These are phyloP conservation scores for Chalciporus chontae DNA, from an alignment of 768 basidiomycete species.

Conservation along the genomic window DNA sequence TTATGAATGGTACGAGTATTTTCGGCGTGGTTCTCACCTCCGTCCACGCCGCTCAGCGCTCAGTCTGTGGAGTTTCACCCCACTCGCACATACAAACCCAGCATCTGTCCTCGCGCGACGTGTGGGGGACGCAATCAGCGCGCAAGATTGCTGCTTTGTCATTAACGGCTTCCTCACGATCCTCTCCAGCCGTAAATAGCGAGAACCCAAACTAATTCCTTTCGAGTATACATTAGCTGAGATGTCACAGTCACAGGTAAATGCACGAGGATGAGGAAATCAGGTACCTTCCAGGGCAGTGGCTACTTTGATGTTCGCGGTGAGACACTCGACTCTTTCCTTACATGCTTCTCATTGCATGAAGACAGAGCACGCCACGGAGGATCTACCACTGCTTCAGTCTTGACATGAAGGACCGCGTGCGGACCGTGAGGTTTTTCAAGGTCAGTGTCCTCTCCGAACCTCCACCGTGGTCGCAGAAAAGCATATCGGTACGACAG, in stretches of 20 bases:
- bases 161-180: too few species aligned
- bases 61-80: too few species aligned
- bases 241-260: conserved; percentile 59
- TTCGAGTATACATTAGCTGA: not conserved
- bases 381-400: conserved; percentile 91
- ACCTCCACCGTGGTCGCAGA: not conserved
- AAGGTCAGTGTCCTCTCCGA: conserved; percentile 44
- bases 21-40: too few species aligned
- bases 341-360: not conserved
- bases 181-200: too few species aligned
- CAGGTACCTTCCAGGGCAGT: conserved; percentile 77
- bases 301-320: conserved; percentile 91
- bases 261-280: conserved; percentile 97
- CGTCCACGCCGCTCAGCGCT: too few species aligned
- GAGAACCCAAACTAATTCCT: too few species aligned
- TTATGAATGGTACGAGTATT: too few species aligned
- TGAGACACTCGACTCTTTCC: conserved; percentile 30
- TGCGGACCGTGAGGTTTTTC: conserved; percentile 80
- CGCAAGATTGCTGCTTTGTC: too few species aligned
- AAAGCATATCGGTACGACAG: too few species aligned
- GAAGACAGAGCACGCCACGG: conserved; percentile 57
- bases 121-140: not conserved
- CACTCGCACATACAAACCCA: not conserved
- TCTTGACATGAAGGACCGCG: conserved; percentile 67
- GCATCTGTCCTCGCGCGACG: not conserved